A percentile compares a stretch with the other conserved stretches of the same genome.
phyloP scores from a whole-genome alignment of 306 rosid genomes.

The Neltuma alba region DNA sequence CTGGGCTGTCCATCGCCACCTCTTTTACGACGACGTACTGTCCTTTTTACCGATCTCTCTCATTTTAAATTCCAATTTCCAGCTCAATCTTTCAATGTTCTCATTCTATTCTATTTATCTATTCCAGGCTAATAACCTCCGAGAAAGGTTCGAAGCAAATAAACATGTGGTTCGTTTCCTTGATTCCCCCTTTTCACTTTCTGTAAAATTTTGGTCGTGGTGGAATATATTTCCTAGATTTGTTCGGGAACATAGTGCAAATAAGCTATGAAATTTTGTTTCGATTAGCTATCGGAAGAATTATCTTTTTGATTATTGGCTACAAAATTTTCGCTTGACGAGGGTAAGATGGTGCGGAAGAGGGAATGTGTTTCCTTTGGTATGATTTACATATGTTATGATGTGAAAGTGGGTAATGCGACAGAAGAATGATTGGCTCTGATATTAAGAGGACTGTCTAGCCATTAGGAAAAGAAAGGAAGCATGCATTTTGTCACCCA shows the following conservation, averaged over 20 bases:
- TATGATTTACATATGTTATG: background rate
- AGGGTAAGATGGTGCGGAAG: background rate
- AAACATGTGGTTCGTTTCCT: conserved; percentile 72
- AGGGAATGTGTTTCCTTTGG: background rate
- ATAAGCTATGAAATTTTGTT: background rate
- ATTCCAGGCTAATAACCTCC: conserved; percentile 79
- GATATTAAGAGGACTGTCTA: background rate
- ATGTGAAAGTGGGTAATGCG: background rate
- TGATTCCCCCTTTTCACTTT: background rate
- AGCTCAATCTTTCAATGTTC: background rate
- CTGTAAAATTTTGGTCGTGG: background rate
- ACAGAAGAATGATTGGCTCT: background rate
- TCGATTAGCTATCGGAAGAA: background rate
- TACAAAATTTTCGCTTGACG: background rate
- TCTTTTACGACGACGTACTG: conserved; percentile 84
- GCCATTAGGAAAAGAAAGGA: background rate
- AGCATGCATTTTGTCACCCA: background rate
- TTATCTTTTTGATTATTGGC: background rate
- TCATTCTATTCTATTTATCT: background rate
- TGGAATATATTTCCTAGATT: background rate
- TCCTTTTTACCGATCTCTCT: background rate
- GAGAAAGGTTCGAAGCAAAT: conserved; percentile 83
- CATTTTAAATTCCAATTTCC: background rate
- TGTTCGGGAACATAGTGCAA: background rate
- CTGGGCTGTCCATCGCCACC: conserved; percentile 99